Percentiles rank a stretch among this genome's conserved stretches.
phyloP scores from a whole-genome alignment of 2,329 filamentous ascomycete species.

The Lasiodiplodia gonubiensis region DNA sequence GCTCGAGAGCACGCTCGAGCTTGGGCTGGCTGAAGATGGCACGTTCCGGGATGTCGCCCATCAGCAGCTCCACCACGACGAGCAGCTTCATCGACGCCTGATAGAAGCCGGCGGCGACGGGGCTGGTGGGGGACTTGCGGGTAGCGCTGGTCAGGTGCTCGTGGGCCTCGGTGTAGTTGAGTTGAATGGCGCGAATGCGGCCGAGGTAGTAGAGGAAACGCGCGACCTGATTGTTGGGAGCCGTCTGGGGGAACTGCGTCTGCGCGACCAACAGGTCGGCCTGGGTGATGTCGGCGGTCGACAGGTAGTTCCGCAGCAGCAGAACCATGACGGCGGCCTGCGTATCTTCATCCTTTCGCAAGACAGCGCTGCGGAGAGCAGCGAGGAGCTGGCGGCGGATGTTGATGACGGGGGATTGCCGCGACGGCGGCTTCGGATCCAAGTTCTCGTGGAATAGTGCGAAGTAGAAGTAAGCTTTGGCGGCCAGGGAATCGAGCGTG shows the following conservation, averaged over 20 bases:
- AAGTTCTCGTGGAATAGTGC: conserved; percentile 94
- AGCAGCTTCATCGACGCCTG: conserved; percentile 97
- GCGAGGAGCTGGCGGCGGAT: conserved; percentile 86
- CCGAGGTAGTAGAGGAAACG: conserved; percentile 97
- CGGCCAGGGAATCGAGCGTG: conserved; percentile 89
- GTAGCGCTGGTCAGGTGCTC: conserved; percentile 92
- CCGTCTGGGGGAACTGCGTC: conserved; percentile 91
- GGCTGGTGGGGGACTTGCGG: conserved; percentile 89
- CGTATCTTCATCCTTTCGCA: conserved; percentile 96
- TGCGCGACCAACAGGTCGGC: conserved; percentile 95
- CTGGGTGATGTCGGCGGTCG: conserved; percentile 95
- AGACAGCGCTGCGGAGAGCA: conserved; percentile 89
- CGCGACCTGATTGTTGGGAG: conserved; percentile 97
- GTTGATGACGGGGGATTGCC: conserved; percentile 82
- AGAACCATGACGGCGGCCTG: conserved; percentile 95
- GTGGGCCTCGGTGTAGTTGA: conserved; percentile 96
- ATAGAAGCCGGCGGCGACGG: conserved; percentile 89
- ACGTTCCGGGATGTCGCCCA: conserved; percentile 98
- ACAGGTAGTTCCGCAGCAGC: conserved; percentile 92
- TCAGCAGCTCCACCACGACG: conserved; percentile 92
- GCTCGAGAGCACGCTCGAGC: conserved; percentile 85
- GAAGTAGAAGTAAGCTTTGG: conserved; percentile 98
- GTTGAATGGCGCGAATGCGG: conserved; percentile 92
- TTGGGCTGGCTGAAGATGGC: conserved; percentile 89
- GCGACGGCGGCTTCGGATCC: conserved; percentile 83